Base-by-base conservation (phyloP, 306 rosid genomes). In the Quercus alba region DNA sequence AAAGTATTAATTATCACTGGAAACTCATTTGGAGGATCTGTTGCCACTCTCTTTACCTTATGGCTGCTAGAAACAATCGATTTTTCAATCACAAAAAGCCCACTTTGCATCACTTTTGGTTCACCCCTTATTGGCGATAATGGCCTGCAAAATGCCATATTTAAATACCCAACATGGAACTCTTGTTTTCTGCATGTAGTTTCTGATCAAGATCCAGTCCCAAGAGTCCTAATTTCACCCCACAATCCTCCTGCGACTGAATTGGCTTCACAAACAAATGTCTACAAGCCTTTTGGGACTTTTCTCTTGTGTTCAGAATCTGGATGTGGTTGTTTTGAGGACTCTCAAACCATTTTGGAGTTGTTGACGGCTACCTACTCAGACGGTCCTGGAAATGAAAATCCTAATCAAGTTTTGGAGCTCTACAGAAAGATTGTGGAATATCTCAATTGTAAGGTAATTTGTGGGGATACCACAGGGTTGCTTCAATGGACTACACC, bases 61-160 rank as follows among this genome's bases (percentile, higher is more conserved):
- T 84, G 78, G 79, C 86, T 89, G 3, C 84, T 94, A 12, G 84
- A 88, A 26, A 49, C 19, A 71, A 52, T 79, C 2, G 64, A 73
- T 30, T 67, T 68, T 3, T 10, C 80, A 7, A 89, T 67, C 15
- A 56, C 71, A 57, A 92, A 92, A 30, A 76, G 72, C 52, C 93
- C 90, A 19, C 77, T 89, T 13, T 94, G 97, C 80, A 83, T 94
- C 81, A 94, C 98, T 57, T 94, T 86, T 46, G 97, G 93, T 44
- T 87, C 94, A 1, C 94, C 97, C 4, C 88, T 92, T 17, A 14
- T 88, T n/a, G 97, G 94, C 14, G 89, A 94, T 66, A 55, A 25
- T 9, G 3, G 6, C 1, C 58, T 90, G 6, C 89, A 79, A 76
- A 9, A 79, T 66, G 84, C 85, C 61, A 77, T 92, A 55, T 80